phyloP scores from a whole-genome alignment of 2,329 filamentous ascomycete genomes.

The Colletotrichum chlorophyti region DNA sequence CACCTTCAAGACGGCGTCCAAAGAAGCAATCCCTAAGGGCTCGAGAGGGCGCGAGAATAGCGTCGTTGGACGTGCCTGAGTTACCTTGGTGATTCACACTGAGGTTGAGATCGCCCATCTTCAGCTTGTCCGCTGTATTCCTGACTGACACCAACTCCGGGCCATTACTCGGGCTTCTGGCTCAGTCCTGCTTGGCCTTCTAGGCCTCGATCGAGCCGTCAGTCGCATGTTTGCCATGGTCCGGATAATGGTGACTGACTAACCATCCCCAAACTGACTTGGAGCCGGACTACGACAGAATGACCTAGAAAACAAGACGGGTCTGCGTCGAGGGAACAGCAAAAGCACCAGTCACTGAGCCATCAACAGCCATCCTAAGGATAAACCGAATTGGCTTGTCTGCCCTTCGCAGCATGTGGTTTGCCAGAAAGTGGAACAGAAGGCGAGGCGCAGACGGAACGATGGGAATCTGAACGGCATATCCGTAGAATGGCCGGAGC shows the following conservation, averaged over 20 bases:
- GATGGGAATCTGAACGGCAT: background rate
- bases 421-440: conserved; percentile 2
- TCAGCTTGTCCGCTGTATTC: too few relatives aligned
- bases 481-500: conserved; percentile 6
- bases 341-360: background rate
- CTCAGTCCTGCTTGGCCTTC: background rate
- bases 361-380: too few relatives aligned
- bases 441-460: background rate
- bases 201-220: conserved; percentile 14
- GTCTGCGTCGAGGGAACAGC: conserved; percentile 20
- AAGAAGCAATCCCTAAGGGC: conserved; percentile 13
- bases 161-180: background rate
- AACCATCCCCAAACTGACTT: conserved; percentile 11
- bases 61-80: conserved; percentile 7
- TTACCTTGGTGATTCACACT: too few relatives aligned
- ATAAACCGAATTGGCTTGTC: too few relatives aligned
- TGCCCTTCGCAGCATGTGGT: background rate
- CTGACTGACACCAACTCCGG: background rate
- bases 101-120: too few relatives aligned
- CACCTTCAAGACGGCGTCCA: conserved; percentile 5
- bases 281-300: conserved; percentile 6
- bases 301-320: background rate
- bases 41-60: conserved; percentile 1
- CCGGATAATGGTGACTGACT: background rate
- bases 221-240: background rate